These are phyloP conservation scores for Sisymbrium irio DNA, from an alignment of 345 rosid species.

Conservation along the genomic window DNA sequence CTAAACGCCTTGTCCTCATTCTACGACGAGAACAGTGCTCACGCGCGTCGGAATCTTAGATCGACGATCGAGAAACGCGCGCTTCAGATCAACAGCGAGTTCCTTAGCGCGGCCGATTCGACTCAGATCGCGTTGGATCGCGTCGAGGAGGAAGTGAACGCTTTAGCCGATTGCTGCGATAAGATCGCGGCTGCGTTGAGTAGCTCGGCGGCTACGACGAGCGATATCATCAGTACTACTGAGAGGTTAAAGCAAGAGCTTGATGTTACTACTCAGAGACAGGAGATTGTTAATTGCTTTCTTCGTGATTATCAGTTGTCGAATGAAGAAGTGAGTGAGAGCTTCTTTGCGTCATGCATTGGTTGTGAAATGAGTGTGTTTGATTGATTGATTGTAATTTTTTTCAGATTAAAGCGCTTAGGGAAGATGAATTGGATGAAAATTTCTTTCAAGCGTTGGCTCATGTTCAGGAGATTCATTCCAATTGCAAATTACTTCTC, in stretches of 20 bases:
- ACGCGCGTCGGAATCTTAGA: conserved; percentile 91
- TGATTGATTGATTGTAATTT: neutral
- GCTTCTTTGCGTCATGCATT: neutral
- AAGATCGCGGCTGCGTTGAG: conserved; percentile 81
- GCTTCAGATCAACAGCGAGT: conserved; percentile 74
- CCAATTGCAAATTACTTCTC: conserved; percentile 88
- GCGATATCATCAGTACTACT: conserved; percentile 82
- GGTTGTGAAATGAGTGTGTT: neutral
- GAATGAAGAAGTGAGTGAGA: conserved; percentile 73
- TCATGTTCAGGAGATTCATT: conserved; percentile 93
- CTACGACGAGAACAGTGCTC: conserved; percentile 80
- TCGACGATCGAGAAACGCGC: conserved; percentile 97
- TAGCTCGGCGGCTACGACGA: conserved; percentile 82
- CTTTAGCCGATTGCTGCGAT: conserved; percentile 93
- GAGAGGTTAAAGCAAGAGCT: conserved; percentile 94
- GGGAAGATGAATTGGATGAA: conserved; percentile 81
- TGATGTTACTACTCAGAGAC: conserved; percentile 84
- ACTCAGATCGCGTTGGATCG: conserved; percentile 88
- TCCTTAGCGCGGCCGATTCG: conserved; percentile 67
- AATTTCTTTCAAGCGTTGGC: conserved; percentile 90
- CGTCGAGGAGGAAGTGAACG: conserved; percentile 90
- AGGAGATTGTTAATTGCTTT: conserved; percentile 87
- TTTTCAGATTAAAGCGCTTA: conserved; percentile 75
- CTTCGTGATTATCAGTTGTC: conserved; percentile 97
- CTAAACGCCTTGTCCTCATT: conserved; percentile 81